These are phyloP conservation scores for Colletotrichum brevisporum DNA, from an alignment of 2,329 filamentous ascomycete species.

Conservation along the genomic window DNA sequence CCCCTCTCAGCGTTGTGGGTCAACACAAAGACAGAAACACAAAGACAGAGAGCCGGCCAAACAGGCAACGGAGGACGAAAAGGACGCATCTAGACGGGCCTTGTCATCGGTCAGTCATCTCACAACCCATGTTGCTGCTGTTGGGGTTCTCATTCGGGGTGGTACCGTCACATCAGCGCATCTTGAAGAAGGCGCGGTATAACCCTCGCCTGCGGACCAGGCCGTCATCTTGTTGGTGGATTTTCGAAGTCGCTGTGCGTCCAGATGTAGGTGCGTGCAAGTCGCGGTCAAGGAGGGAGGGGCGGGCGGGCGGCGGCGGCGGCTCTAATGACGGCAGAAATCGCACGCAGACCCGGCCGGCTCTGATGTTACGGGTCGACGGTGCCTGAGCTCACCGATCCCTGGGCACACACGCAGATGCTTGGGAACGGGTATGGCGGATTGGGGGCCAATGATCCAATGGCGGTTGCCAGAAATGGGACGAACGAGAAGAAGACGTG, in stretches of 20 bases:
- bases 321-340: slow-evolving; percentile 13
- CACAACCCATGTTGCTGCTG: slow-evolving; percentile 43
- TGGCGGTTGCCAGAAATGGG: slow-evolving; percentile 18
- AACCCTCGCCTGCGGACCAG: slow-evolving; percentile 12
- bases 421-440: slow-evolving; percentile 3
- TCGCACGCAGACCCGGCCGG: background rate
- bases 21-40: background rate
- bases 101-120: slow-evolving; percentile 26
- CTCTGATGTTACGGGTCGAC: slow-evolving; percentile 19
- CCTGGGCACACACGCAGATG: slow-evolving; percentile 36
- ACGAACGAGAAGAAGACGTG: slow-evolving; percentile 21
- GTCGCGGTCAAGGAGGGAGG: background rate
- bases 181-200: slow-evolving; percentile 18
- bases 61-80: background rate
- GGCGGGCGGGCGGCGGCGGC: slow-evolving; percentile 7
- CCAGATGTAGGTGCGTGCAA: slow-evolving; percentile 5
- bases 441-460: slow-evolving; percentile 21
- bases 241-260: slow-evolving; percentile 1
- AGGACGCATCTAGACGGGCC: background rate
- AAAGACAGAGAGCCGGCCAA: background rate
- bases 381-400: slow-evolving; percentile 32
- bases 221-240: slow-evolving; percentile 33
- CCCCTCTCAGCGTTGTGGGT: background rate
- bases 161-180: slow-evolving; percentile 47
- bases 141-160: slow-evolving; percentile 48